Evolutionary conservation across 2,329 filamentous ascomycete species (phyloP).

Genomic region (Pseudogymnoascus sp.): DNA sequence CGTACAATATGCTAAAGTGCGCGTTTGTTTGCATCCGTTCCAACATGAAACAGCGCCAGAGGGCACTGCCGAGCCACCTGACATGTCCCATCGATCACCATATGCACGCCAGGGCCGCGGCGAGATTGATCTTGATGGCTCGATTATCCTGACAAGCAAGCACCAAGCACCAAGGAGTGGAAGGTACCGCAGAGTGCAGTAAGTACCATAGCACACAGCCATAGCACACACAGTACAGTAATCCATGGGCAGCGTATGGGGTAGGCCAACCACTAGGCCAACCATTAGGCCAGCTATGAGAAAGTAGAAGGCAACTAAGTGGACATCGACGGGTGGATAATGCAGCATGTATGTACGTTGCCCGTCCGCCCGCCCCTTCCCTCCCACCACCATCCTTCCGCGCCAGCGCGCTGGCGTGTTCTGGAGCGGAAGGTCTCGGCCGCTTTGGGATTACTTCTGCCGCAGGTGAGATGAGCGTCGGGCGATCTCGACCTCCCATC

Average conservation of each 20-base stretch:
- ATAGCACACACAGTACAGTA: neutral
- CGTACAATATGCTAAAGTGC: neutral
- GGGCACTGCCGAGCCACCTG: constrained; percentile 2
- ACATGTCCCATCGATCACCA: constrained; percentile 3
- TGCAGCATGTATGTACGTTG: neutral
- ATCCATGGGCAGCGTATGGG: neutral
- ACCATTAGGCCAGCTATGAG: no score
- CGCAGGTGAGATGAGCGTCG: neutral
- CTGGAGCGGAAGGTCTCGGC: neutral
- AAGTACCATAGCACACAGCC: neutral
- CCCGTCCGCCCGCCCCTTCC: neutral
- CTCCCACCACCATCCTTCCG: neutral
- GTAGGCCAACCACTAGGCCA: neutral
- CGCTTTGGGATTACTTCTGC: neutral
- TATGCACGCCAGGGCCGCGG: neutral
- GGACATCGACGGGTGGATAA: neutral
- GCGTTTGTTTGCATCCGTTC: neutral
- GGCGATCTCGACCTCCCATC: neutral
- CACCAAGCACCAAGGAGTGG: neutral
- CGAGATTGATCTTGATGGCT: neutral
- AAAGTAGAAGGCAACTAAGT: neutral
- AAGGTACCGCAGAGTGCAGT: neutral
- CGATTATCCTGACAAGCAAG: neutral
- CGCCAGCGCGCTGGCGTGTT: neutral
- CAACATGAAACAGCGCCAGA: neutral